Evolutionary conservation across 192 early-diverging fungal species (phyloP).

Genomic region (Linnemannia exigua): DNA sequence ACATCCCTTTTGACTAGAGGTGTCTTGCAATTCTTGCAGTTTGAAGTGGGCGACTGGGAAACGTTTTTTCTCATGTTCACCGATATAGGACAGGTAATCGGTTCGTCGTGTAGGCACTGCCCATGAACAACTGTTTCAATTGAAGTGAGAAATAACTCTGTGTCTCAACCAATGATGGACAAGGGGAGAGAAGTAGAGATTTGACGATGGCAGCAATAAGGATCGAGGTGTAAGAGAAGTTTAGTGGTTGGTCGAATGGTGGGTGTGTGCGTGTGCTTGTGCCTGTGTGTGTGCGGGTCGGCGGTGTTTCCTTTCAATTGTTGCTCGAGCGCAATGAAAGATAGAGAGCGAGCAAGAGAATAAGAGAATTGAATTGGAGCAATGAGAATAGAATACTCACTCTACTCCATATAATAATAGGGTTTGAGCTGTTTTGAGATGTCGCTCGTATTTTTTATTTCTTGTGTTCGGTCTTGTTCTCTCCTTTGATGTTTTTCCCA

Average conservation of each 20-base stretch:
- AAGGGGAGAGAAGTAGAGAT: not conserved
- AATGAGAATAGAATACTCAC: not conserved
- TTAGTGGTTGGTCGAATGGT: not conserved
- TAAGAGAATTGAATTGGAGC: too few species aligned
- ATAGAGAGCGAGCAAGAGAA: too few species aligned
- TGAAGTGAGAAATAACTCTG: too few species aligned
- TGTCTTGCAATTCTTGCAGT: not conserved
- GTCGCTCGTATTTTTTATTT: not conserved
- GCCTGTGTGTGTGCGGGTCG: not conserved
- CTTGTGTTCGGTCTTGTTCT: not conserved
- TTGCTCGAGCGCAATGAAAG: slow-evolving; percentile 4
- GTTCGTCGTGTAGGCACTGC: too few species aligned
- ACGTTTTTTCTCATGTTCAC: too few species aligned
- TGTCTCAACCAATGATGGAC: too few species aligned
- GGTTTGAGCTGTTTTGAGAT: not conserved
- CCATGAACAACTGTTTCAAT: too few species aligned
- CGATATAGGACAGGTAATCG: too few species aligned
- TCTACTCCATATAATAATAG: not conserved
- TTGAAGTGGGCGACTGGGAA: not conserved
- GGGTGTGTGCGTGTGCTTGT: not conserved
- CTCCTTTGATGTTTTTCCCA: slow-evolving; percentile 12
- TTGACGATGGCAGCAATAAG: not conserved
- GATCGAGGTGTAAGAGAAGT: not conserved
- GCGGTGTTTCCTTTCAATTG: not conserved
- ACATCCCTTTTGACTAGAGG: not conserved